These are phyloP conservation scores for Blastocrithidia nonstop DNA, from an alignment of 208 protist species.

Conservation along the genomic window DNA sequence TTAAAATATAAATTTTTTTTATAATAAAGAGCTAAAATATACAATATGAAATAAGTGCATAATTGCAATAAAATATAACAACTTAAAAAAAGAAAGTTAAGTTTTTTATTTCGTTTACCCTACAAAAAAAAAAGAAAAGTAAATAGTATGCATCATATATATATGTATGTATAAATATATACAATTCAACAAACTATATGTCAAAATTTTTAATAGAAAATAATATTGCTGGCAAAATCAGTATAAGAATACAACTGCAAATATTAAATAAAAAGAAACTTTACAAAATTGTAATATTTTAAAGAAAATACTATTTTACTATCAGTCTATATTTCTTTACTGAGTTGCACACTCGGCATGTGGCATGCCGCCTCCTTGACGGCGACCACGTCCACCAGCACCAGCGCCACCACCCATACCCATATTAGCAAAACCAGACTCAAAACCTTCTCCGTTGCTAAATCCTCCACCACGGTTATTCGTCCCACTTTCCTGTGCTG, in stretches of 20 bases:
- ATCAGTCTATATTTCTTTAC: neutral
- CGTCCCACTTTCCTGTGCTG: slow-evolving; percentile 23
- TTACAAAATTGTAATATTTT: no score
- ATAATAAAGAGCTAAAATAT: neutral
- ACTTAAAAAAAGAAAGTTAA: no score
- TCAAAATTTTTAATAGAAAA: neutral
- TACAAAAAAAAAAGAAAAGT: no score
- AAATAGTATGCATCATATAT: no score
- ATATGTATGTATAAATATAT: neutral
- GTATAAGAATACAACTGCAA: no score
- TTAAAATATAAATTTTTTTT: no score
- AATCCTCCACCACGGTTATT: slow-evolving; percentile 8
- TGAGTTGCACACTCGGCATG: neutral
- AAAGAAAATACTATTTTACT: neutral
- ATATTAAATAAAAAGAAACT: no score
- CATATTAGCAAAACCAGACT: no score
- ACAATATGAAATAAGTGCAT: neutral
- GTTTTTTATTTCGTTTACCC: no score
- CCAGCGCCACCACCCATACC: neutral
- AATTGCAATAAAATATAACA: neutral
- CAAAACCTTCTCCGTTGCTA: neutral
- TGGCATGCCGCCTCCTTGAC: neutral
- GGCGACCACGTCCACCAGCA: neutral
- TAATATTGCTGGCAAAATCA: slow-evolving; percentile 1
- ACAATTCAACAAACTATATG: neutral